These are phyloP conservation scores for Pseudocercospora musae DNA, from an alignment of 2,329 filamentous ascomycete genomes.

Conservation along the genomic window DNA sequence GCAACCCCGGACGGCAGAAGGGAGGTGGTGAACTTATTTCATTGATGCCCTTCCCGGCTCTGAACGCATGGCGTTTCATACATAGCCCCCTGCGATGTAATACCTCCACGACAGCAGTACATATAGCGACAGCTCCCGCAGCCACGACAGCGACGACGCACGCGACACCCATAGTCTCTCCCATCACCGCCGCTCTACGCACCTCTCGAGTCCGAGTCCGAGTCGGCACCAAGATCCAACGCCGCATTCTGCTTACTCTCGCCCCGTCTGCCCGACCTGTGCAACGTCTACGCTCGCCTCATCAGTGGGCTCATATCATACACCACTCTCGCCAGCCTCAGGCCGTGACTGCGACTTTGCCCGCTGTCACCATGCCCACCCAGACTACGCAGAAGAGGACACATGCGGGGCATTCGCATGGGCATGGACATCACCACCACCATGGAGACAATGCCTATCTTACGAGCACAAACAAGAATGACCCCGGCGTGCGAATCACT, in stretches of 20 bases:
- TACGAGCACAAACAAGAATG: conserved; percentile 77
- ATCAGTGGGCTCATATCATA: conserved; percentile 35
- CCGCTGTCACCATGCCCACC: conserved; percentile 15
- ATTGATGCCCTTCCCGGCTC: conserved; percentile 2
- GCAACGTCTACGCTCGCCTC: conserved; percentile 22
- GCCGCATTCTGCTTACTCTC: conserved; percentile 17
- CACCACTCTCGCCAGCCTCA: conserved; percentile 24
- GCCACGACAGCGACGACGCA: not conserved
- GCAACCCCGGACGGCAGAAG: not conserved
- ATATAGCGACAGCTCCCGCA: not conserved
- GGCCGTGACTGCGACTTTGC: conserved; percentile 4
- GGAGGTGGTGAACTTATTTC: not conserved
- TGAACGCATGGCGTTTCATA: conserved; percentile 3
- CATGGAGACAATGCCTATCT: conserved; percentile 84
- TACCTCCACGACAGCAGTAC: not conserved
- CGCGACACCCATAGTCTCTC: not conserved
- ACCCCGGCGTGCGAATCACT: conserved; percentile 92
- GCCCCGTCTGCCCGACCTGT: conserved; percentile 7
- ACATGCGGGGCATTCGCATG: conserved; percentile 36
- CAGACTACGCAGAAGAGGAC: conserved; percentile 28
- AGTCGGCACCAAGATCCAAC: conserved; percentile 8
- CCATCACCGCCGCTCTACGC: not conserved
- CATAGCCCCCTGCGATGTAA: not conserved
- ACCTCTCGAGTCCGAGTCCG: not conserved
- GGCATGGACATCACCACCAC: conserved; percentile 59